phyloP scores from a whole-genome alignment of 2,329 filamentous ascomycete genomes.

The Escovopsis weberi region DNA sequence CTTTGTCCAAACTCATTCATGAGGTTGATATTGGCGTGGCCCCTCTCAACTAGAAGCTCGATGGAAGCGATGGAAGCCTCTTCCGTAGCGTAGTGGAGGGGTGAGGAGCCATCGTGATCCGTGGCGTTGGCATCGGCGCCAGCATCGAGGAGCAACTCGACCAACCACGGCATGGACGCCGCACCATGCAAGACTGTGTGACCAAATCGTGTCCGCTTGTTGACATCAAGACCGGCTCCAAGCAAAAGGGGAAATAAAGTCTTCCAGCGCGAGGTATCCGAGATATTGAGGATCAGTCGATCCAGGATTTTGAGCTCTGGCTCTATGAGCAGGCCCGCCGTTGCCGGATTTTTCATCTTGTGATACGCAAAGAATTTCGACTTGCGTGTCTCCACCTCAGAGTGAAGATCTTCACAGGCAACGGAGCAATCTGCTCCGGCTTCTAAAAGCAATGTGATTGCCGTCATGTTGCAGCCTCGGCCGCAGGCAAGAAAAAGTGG shows the following conservation, averaged over 20 bases:
- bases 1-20: slow-evolving; percentile 7
- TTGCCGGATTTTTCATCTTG: not conserved
- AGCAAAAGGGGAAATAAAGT: slow-evolving; percentile 9
- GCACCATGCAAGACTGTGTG: slow-evolving; percentile 10
- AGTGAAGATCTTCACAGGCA: slow-evolving; percentile 1
- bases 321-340: too few species aligned
- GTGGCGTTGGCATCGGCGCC: slow-evolving; percentile 11
- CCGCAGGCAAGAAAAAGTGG: slow-evolving; percentile 10
- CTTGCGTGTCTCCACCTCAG: not conserved
- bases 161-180: not conserved
- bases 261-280: not conserved
- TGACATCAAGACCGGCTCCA: slow-evolving; percentile 11
- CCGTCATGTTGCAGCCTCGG: not conserved
- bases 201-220: slow-evolving; percentile 7
- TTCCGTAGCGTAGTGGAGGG: slow-evolving; percentile 6
- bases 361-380: too few species aligned
- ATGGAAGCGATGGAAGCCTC: slow-evolving; percentile 1
- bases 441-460: slow-evolving; percentile 13
- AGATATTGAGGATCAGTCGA: too few species aligned
- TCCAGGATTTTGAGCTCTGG: too few species aligned
- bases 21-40: slow-evolving; percentile 12
- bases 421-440: slow-evolving; percentile 17
- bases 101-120: slow-evolving; percentile 6
- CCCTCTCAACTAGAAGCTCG: slow-evolving; percentile 11
- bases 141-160: slow-evolving; percentile 9